Evolutionary conservation across 768 basidiomycete species (phyloP), one percentile per base, ranked within the genome.

Genomic region (Collybia mongolica): DNA sequence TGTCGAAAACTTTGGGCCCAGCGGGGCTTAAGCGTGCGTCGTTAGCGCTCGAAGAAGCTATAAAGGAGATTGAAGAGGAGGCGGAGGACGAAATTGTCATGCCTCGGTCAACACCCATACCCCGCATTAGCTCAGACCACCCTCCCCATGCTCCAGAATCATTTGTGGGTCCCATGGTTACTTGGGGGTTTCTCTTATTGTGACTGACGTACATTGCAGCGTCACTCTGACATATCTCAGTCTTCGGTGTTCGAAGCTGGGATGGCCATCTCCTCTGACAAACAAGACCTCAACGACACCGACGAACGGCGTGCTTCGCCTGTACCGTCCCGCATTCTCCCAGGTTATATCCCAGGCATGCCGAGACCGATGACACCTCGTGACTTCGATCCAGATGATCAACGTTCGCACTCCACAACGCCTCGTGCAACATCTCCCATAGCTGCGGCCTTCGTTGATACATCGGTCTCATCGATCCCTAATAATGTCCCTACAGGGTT

Each of bases 341-440:
- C 91, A 48, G 91, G 91, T 12, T 93, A 93, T 66, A 83, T 91
- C 49, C 91, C 91, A 19, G 91, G 91, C 9, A 93, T 93, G 91
- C 88, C 88, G 18, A 75, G 91, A 37, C 91, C 91, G 15, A 91
- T 93, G 87, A 93, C 91, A 5, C 91, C 91, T n/a, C 84, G 83
- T 49, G 87, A 90, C 55, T 70, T 79, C 26, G 91, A 91, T 42
- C 62, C 76, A 23, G 90, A 92, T 48, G 88, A 90, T 52, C 80
- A 82, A 58, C 71, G 79, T 39, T 83, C 83, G 7, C 85, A 82
- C 51, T 88, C 86, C 0, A 83, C 85, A 41, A 93, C 90, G 3
- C 90, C 90, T 49, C 85, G 90, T 48, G 90, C 90, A 15, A 83
- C 83, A 15, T 85, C 86, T 0, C 86, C 86, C 38, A 74, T 74